Conservation (phyloP, 2,329 filamentous ascomycete genomes). For the Diaporthe citri region DNA sequence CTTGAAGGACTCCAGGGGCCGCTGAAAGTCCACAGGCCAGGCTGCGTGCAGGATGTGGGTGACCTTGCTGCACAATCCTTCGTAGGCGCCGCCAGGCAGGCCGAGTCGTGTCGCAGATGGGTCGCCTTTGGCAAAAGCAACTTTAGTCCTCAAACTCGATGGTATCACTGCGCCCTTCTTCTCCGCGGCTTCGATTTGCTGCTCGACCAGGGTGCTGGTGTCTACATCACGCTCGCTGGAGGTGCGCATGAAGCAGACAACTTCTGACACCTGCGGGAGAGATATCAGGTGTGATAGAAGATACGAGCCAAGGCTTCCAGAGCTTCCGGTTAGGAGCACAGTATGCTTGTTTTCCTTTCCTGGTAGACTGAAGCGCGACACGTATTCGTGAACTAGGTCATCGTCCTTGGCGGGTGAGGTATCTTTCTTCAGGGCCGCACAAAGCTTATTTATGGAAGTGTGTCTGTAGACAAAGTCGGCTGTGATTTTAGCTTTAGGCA, state of each 20-base stretch:
- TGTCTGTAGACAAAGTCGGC: neutral
- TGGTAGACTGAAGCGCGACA: neutral
- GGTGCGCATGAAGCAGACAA: neutral
- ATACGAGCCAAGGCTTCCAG: constrained; percentile 8
- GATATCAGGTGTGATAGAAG: neutral
- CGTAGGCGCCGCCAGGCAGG: neutral
- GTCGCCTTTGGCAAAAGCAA: neutral
- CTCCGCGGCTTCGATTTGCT: neutral
- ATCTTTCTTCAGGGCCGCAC: neutral
- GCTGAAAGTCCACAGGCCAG: constrained; percentile 1
- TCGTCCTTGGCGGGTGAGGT: neutral
- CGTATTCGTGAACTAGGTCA: neutral
- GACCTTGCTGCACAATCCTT: neutral
- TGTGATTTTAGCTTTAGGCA: neutral
- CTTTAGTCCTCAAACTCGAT: neutral
- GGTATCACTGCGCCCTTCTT: neutral
- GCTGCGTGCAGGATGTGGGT: constrained; percentile 20
- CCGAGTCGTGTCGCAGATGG: neutral
- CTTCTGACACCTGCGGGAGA: neutral
- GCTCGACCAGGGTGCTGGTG: neutral
- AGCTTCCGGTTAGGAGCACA: constrained; percentile 1
- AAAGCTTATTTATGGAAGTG: neutral
- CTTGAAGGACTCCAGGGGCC: neutral
- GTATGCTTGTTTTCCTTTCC: neutral
- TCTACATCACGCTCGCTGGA: neutral